Conservation (phyloP, 345 rosid genomes). For the Citropsis articulata region DNA sequence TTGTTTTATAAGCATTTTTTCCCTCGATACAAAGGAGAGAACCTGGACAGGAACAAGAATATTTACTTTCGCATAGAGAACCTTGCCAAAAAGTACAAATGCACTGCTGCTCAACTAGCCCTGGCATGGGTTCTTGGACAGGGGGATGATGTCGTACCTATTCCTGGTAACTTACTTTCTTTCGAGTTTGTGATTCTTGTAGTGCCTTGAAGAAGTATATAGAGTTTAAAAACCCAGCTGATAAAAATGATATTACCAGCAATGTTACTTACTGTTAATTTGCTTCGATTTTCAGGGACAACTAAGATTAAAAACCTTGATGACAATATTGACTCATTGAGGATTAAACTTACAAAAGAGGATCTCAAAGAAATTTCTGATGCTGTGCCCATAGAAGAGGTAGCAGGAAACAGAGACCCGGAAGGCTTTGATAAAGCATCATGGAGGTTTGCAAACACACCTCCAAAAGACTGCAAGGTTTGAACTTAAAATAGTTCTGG, state of each 20-base stretch:
- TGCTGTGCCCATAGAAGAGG: conserved; percentile 40
- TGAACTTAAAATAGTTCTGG: neutral
- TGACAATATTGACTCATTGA: conserved; percentile 38
- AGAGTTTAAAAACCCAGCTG: neutral
- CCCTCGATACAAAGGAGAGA: conserved; percentile 43
- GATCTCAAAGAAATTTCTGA: conserved; percentile 37
- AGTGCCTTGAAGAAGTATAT: too few species aligned
- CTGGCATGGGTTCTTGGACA: conserved; percentile 49
- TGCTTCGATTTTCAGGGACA: conserved; percentile 31
- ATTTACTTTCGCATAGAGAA: conserved; percentile 37
- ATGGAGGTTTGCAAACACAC: conserved; percentile 44
- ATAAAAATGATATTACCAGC: neutral
- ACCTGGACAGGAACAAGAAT: conserved; percentile 42
- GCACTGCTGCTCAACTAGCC: conserved; percentile 51
- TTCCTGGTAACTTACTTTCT: conserved; percentile 35
- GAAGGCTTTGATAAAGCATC: conserved; percentile 7
- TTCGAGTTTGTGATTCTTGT: neutral
- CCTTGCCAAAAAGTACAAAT: conserved; percentile 39
- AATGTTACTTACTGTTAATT: neutral
- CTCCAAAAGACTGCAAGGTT: conserved; percentile 16
- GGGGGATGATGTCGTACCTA: conserved; percentile 41
- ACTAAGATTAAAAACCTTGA: conserved; percentile 50
- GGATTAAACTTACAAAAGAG: conserved; percentile 30
- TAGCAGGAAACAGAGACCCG: conserved; percentile 37
- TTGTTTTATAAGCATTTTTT: conserved; percentile 28